These are phyloP conservation scores for Botryosphaeria dothidea DNA, from an alignment of 2,329 filamentous ascomycete genomes.

Conservation along the genomic window DNA sequence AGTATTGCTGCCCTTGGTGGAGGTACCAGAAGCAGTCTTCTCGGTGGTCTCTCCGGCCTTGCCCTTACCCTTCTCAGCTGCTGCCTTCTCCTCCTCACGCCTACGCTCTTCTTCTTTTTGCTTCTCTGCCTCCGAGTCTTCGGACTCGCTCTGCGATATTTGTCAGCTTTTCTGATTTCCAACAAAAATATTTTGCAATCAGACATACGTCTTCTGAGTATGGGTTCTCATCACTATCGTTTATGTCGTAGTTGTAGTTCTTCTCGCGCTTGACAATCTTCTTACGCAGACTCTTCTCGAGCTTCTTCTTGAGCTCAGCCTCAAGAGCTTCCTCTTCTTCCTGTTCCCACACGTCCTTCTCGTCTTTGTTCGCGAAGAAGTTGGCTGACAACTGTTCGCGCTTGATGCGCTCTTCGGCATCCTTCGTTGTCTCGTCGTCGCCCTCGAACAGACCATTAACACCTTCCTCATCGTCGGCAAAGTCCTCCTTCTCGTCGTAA, in stretches of 20 bases:
- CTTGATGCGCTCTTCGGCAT: slow-evolving; percentile 66
- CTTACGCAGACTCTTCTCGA: slow-evolving; percentile 78
- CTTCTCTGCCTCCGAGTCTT: slow-evolving; percentile 66
- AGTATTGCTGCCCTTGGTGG: slow-evolving; percentile 70
- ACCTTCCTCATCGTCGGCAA: slow-evolving; percentile 80
- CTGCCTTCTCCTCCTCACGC: slow-evolving; percentile 54
- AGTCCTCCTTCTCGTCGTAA: slow-evolving; percentile 67
- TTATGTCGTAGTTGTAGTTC: slow-evolving; percentile 76
- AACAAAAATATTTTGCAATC: slow-evolving; percentile 24
- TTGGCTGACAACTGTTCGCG: slow-evolving; percentile 85
- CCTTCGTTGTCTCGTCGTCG: slow-evolving; percentile 58
- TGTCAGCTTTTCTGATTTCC: too few relatives aligned
- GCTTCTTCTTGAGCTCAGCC: slow-evolving; percentile 66
- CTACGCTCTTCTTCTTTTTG: slow-evolving; percentile 59
- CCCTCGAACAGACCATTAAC: slow-evolving; percentile 44
- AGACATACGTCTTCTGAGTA: slow-evolving; percentile 30
- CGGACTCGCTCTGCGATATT: slow-evolving; percentile 52
- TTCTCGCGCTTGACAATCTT: slow-evolving; percentile 82
- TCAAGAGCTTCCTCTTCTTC: slow-evolving; percentile 68
- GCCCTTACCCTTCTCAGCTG: slow-evolving; percentile 46
- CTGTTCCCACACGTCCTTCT: slow-evolving; percentile 61
- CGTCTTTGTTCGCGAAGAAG: slow-evolving; percentile 67
- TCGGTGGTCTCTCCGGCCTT: slow-evolving; percentile 41
- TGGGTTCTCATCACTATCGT: slow-evolving; percentile 60
- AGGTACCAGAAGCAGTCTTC: slow-evolving; percentile 53